These are phyloP conservation scores for Lithospermum erythrorhizon DNA, from an alignment of 257 asterid species.

Conservation along the genomic window DNA sequence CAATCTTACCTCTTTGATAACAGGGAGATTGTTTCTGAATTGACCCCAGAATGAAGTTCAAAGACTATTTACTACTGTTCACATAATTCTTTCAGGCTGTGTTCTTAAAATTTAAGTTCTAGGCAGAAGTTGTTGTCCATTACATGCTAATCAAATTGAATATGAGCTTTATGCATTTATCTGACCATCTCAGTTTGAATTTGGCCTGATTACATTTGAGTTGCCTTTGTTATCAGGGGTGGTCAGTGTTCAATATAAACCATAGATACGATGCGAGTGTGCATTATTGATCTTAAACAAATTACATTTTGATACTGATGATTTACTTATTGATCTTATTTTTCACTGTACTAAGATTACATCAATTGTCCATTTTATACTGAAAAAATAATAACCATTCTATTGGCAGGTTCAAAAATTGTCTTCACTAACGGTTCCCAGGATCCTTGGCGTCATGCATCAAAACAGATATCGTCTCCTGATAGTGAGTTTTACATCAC, in stretches of 20 bases:
- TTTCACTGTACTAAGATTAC: background rate
- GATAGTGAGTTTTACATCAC: conserved; percentile 44
- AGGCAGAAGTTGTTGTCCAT: too few relatives aligned
- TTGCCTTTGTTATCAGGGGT: background rate
- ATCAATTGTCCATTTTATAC: background rate
- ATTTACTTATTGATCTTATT: background rate
- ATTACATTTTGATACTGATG: background rate
- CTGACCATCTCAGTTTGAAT: background rate
- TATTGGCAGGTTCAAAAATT: conserved; percentile 69
- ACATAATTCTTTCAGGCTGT: too few relatives aligned
- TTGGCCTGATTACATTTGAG: background rate
- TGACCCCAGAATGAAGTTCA: too few relatives aligned
- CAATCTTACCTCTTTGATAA: too few relatives aligned
- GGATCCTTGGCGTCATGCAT: conserved; percentile 99
- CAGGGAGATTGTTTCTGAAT: too few relatives aligned
- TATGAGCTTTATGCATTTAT: background rate
- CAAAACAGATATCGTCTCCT: conserved; percentile 70
- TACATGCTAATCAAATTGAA: background rate
- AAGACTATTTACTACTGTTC: too few relatives aligned
- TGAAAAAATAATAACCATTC: background rate
- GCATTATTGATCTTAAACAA: too few relatives aligned
- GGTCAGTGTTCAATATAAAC: background rate
- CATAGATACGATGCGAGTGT: background rate
- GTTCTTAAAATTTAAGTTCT: too few relatives aligned
- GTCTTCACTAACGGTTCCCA: conserved; percentile 92